Conservation (phyloP, 305 asterid genomes). For the Fraxinus greggii region DNA sequence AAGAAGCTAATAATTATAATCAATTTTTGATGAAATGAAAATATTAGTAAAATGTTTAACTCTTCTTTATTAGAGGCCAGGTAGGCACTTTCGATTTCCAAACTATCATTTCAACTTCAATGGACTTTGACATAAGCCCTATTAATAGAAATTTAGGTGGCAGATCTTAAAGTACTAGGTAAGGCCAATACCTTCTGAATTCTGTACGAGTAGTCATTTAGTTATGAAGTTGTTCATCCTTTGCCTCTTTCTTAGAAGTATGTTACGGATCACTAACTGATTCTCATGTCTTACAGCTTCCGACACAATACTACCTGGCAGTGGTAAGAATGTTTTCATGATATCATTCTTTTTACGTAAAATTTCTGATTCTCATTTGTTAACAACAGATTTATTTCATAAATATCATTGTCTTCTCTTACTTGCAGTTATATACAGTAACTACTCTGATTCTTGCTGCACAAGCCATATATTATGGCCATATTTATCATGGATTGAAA, state of each 20-base stretch:
- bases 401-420: conserved; percentile 6
- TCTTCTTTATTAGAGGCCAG: neutral
- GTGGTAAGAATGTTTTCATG: conserved; percentile 43
- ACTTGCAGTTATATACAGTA: conserved; percentile 50
- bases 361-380: conserved; percentile 7
- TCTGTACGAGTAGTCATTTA: neutral
- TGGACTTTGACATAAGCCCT: neutral
- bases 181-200: neutral
- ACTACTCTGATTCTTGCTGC: conserved; percentile 45
- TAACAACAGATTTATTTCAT: conserved; percentile 14
- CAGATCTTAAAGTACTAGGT: neutral
- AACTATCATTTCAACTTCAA: neutral
- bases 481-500: conserved; percentile 48
- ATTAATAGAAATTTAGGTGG: neutral
- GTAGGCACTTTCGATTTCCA: neutral
- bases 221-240: neutral
- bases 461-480: conserved; percentile 53
- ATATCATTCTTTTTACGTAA: neutral
- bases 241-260: neutral
- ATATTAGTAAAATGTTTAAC: neutral
- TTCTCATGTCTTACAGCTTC: conserved; percentile 56
- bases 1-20: neutral
- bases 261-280: conserved; percentile 13
- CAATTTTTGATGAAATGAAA: neutral
- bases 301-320: conserved; percentile 65